Base-by-base conservation (phyloP, 2,329 filamentous ascomycete species). In the Chrysoporthe puriensis region DNA sequence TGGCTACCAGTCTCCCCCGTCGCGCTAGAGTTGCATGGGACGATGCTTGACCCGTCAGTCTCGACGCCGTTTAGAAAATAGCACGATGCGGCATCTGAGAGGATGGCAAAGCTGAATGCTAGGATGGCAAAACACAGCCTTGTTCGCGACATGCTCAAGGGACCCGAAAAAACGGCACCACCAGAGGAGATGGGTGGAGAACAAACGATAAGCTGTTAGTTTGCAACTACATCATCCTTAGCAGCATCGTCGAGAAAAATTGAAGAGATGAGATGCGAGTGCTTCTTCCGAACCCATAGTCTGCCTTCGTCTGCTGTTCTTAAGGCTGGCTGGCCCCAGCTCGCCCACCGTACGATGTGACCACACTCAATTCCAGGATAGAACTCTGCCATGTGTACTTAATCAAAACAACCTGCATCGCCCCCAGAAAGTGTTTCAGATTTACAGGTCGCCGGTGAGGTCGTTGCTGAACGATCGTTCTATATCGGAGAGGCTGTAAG, bases 1-100 rank as follows among this genome's bases (percentile, higher is more conserved):
- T 74, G 73, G 2, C 71, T 72, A 4, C 69, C 66, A 48, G 44
- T 63, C 43, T n/a, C 54, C 18, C 71, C 70, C 14, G 70, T 72
- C 7, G 69, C 70, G 62, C 70, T 72, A 8, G 69, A 50, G 48
- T 73, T 71, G 64, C 72, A 74, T 6, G 67, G 59, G 42, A 61
- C 59, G 21, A 54, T 46, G 59, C 43, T 58, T 44, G 32, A 32
- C 32, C 62, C 61, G 34, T 46, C 43, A 32, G 62, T 56, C 16
- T 8, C 16, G 48, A 42, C 52, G 50, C 63, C 63, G 9, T 56
- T 64, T 44, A 62, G 56, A 4, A 64, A 50, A 43, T 66, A 69
- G 46, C 66, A 69, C 11, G 34, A n/a, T 11, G 21, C 26, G 16
- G 57, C 57, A n/a, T n/a, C 6, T 34, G 57, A 59, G 14, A 59